phyloP scores from a whole-genome alignment of 768 basidiomycete species.

The Agrocybe pediades region DNA sequence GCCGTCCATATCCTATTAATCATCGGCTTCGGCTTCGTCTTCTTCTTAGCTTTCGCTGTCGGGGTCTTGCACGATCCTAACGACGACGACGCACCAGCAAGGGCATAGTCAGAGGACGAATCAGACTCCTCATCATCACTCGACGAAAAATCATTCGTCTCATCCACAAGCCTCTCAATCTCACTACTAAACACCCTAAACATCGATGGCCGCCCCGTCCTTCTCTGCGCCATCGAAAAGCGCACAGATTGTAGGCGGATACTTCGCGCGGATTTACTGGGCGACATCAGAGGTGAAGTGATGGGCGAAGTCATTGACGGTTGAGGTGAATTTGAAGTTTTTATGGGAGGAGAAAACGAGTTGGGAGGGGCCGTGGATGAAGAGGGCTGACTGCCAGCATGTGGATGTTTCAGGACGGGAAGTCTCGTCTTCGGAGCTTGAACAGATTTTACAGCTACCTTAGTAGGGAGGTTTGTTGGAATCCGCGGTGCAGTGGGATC shows the following conservation, averaged over 20 bases:
- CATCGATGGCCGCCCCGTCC: conserved; percentile 21
- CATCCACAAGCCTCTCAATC: conserved; percentile 27
- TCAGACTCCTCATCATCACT: conserved; percentile 19
- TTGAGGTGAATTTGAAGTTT: neutral
- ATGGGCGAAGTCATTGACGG: neutral
- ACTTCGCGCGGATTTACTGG: conserved; percentile 11
- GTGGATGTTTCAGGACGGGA: no score
- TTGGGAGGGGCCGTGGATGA: neutral
- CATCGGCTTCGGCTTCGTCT: conserved; percentile 13
- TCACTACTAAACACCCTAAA: conserved; percentile 24
- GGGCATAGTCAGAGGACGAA: conserved; percentile 11
- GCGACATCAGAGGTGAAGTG: conserved; percentile 9
- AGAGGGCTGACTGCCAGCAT: no score
- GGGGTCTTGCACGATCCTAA: conserved; percentile 23
- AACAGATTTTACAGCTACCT: no score
- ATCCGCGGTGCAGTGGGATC: conserved; percentile 12
- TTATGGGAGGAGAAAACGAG: neutral
- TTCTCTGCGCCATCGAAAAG: conserved; percentile 23
- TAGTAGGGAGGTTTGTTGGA: neutral
- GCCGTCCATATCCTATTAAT: conserved; percentile 33
- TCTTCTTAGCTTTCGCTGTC: conserved; percentile 16
- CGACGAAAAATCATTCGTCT: conserved; percentile 26
- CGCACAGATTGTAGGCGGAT: conserved; percentile 25
- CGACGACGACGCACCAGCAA: neutral
- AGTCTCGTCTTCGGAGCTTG: neutral